These are phyloP conservation scores for Kwoniella pini DNA, from an alignment of 768 basidiomycete species.

Conservation along the genomic window DNA sequence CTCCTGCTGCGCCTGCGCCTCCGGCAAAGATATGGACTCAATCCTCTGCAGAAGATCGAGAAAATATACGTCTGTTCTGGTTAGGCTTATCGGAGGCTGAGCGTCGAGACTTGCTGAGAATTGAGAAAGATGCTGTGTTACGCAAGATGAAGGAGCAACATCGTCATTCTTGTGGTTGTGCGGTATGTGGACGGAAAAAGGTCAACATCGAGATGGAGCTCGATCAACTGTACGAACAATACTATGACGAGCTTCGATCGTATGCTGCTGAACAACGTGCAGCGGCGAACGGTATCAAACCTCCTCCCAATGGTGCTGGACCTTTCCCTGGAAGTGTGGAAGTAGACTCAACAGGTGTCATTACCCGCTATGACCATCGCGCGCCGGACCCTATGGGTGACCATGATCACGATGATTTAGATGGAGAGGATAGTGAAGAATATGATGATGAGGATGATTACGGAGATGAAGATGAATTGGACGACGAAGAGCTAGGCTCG, in stretches of 20 bases:
- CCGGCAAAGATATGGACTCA: slow-evolving; percentile 87
- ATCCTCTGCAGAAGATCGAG: slow-evolving; percentile 85
- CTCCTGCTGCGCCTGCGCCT: slow-evolving; percentile 39
- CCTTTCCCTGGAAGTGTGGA: slow-evolving; percentile 98
- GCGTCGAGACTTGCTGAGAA: slow-evolving; percentile 85
- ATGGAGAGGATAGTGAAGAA: slow-evolving; percentile 60
- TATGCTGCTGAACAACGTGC: slow-evolving; percentile 78
- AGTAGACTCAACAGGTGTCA: slow-evolving; percentile 83
- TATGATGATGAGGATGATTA: slow-evolving; percentile 53
- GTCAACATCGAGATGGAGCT: slow-evolving; percentile 99
- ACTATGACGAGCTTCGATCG: slow-evolving; percentile 99
- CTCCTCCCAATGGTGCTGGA: slow-evolving; percentile 92
- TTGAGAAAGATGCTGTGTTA: slow-evolving; percentile 97
- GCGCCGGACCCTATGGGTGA: slow-evolving; percentile 42
- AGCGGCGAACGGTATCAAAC: slow-evolving; percentile 75
- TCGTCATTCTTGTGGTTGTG: slow-evolving; percentile 92
- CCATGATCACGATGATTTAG: slow-evolving; percentile 46
- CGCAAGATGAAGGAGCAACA: slow-evolving; percentile 99
- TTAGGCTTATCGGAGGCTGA: slow-evolving; percentile 87
- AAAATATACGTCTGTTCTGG: slow-evolving; percentile 98
- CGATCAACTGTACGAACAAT: slow-evolving; percentile 99
- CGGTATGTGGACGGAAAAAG: slow-evolving; percentile 94
- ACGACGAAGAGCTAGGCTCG: slow-evolving; percentile 41
- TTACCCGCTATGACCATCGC: slow-evolving; percentile 59
- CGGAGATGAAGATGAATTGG: slow-evolving; percentile 50